phyloP scores from a whole-genome alignment of 129 eudicot genomes.

The Tanacetum coccineum region DNA sequence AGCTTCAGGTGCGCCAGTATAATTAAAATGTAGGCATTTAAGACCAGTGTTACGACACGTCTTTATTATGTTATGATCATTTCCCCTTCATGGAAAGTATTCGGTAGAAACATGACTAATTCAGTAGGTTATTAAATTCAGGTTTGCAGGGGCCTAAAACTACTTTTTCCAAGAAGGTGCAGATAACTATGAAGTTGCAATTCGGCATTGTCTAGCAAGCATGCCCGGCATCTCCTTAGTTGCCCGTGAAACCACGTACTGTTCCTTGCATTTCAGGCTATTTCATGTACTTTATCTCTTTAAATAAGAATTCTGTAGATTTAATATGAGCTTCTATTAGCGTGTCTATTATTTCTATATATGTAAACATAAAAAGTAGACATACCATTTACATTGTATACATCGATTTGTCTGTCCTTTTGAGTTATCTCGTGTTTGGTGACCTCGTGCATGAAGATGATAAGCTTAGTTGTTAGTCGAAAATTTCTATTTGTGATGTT shows the following conservation, averaged over 20 bases:
- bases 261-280: conserved; percentile 26
- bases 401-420: conserved; percentile 27
- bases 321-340: conserved; percentile 25
- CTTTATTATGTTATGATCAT: conserved; percentile 18
- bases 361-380: conserved; percentile 20
- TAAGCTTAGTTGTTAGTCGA: no score
- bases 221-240: conserved; percentile 96
- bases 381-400: conserved; percentile 16
- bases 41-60: conserved; percentile 10
- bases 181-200: conserved; percentile 36
- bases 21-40: conserved; percentile 12
- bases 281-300: conserved; percentile 9
- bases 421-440: conserved; percentile 23
- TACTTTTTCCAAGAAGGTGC: conserved; percentile 21
- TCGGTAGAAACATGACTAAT: conserved; percentile 18
- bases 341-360: conserved; percentile 10
- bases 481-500: neutral
- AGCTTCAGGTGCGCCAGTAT: neutral
- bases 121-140: conserved; percentile 32
- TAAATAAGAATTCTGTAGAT: conserved; percentile 20
- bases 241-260: conserved; percentile 84
- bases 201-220: conserved; percentile 44
- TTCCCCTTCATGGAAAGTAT: conserved; percentile 19
- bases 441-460: conserved; percentile 21
- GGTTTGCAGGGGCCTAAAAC: conserved; percentile 33